Base-by-base conservation (phyloP, 2,329 filamentous ascomycete genomes). In the Alternaria burnsii region DNA sequence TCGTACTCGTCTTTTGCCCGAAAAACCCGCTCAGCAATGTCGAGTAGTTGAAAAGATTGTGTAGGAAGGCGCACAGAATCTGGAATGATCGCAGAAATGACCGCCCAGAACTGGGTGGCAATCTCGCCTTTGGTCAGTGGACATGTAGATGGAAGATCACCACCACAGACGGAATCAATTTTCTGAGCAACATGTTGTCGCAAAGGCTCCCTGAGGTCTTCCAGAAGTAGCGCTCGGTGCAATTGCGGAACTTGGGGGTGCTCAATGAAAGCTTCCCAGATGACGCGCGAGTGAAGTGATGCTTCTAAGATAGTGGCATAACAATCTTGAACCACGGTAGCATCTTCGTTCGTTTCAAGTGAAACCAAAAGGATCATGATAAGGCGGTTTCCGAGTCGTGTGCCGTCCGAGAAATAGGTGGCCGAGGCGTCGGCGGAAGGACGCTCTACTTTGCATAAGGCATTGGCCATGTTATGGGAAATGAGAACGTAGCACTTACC, bases 301-400 rank as follows among this genome's bases (percentile, higher is more conserved):
- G 76, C 75, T 59, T 80, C 77, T 1, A 80, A 34, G 16, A 79
- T 74, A 1, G 67, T 70, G 12, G 70, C 70, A 50, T 78, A 79
- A 12, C 71, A 71, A 16, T 72, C 58, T 36, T 61, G 68, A 5
- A 70, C 63, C 7, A 70, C 40, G 7, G 52, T 28, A 24, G 71
- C 54, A 18, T 71, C 66, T 28, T 61, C 55, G 16, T 66, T 52
- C 1, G 53, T 59, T 36, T 64, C 59, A 16, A 76, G 55, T 16
- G 72, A 59, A 20, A 71, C 50, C 3, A 65, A 63, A 7, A 77
- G 53, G 1, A 78, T 71, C 12, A 54, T 55, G 11, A 76, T n/a
- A 1, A 79, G 67, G n/a, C 75, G 73, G 34, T 75, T 61, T 16
- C 75, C 73, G 10, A 79, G 67, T 0, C 43, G 52, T 14, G 52